These are phyloP conservation scores for Turritis glabra DNA, from an alignment of 345 rosid species.

Conservation along the genomic window DNA sequence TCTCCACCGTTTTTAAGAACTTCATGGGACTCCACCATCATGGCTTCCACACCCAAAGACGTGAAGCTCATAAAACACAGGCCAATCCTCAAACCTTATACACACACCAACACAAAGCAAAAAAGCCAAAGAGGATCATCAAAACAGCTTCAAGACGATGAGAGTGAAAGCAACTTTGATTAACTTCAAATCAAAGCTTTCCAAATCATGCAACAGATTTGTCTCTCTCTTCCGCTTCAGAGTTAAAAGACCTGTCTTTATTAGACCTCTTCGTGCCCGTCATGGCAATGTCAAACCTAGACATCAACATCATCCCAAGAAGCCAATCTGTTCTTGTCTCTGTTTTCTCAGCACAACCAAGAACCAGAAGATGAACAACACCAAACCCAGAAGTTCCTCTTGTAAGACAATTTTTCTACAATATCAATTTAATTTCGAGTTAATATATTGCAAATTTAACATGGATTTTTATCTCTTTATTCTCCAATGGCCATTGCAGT, in stretches of 20 bases:
- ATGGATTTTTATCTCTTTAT: not conserved
- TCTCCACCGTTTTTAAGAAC: not conserved
- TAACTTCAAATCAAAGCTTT: constrained; percentile 64
- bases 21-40: constrained; percentile 43
- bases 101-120: constrained; percentile 13
- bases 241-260: constrained; percentile 51
- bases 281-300: constrained; percentile 24
- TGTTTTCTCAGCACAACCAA: constrained; percentile 25
- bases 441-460: not conserved
- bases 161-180: constrained; percentile 56
- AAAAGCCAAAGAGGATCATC: constrained; percentile 22
- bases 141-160: constrained; percentile 38
- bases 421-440: not conserved
- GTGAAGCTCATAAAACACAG: constrained; percentile 35
- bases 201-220: constrained; percentile 52
- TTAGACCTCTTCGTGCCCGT: constrained; percentile 43
- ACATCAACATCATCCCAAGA: constrained; percentile 29
- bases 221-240: constrained; percentile 47
- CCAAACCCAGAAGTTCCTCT: constrained; percentile 39
- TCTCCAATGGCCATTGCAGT: constrained; percentile 22
- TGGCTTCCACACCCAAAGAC: constrained; percentile 30
- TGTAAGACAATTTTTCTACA: constrained; percentile 29
- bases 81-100: constrained; percentile 21
- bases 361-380: constrained; percentile 40
- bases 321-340: constrained; percentile 35